Evolutionary conservation across 768 basidiomycete genomes (phyloP).

Genomic region (Serendipita sp.): DNA sequence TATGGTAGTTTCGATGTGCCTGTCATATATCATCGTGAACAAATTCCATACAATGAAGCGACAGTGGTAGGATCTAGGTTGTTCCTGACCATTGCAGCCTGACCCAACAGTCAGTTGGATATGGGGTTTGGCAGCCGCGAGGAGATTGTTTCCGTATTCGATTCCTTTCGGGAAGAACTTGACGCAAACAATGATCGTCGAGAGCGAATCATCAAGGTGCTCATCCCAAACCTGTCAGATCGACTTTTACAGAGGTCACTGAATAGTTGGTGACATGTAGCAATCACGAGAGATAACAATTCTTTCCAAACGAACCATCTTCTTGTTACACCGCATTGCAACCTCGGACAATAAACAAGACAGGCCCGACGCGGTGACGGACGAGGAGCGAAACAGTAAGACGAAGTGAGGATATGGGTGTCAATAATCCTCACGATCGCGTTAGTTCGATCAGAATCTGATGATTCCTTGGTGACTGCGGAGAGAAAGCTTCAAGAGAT

Average conservation of each 20-base stretch:
- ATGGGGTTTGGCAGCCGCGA: not conserved
- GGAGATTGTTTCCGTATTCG: conserved; percentile 27
- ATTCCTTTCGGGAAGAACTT: conserved; percentile 48
- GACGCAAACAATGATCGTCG: conserved; percentile 76
- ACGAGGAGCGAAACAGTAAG: too few species aligned
- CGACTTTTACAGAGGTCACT: not conserved
- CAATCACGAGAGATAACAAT: conserved; percentile 77
- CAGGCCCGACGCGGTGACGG: conserved; percentile 17
- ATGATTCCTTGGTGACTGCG: not conserved
- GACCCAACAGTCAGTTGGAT: too few species aligned
- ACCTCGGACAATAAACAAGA: conserved; percentile 14
- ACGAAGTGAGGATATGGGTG: too few species aligned
- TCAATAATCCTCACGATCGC: too few species aligned
- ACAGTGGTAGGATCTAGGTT: too few species aligned
- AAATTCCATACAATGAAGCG: too few species aligned
- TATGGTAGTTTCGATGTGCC: too few species aligned
- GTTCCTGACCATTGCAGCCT: too few species aligned
- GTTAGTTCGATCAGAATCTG: not conserved
- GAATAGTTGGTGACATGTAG: conserved; percentile 22
- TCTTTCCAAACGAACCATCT: conserved; percentile 85
- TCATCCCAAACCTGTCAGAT: conserved; percentile 5
- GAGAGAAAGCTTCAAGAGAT: conserved; percentile 15
- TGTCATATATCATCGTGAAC: too few species aligned
- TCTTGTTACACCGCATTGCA: conserved; percentile 52
- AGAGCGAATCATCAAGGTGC: conserved; percentile 81